These are phyloP conservation scores for Aegilops umbellulata DNA, from an alignment of 176 grass and related monocot species.

Conservation along the genomic window DNA sequence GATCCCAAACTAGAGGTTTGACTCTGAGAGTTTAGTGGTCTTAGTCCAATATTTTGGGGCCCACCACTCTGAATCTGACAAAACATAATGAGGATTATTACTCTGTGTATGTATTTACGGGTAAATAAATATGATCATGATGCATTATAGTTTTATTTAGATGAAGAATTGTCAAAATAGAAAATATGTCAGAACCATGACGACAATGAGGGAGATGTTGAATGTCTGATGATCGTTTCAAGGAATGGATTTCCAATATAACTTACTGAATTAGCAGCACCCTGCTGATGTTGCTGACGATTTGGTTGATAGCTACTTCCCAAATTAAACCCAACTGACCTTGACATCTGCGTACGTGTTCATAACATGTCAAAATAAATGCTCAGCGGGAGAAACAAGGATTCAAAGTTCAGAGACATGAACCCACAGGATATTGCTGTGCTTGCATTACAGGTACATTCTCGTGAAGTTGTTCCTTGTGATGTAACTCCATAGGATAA, in stretches of 20 bases:
- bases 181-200: conserved; percentile 53
- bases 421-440: conserved; percentile 77
- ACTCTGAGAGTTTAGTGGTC: conserved; percentile 55
- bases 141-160: conserved; percentile 36
- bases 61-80: conserved; percentile 63
- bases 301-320: conserved; percentile 67
- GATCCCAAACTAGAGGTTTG: conserved; percentile 61
- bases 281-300: conserved; percentile 86
- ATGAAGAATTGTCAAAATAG: conserved; percentile 33
- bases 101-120: not conserved
- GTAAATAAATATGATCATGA: conserved; percentile 10
- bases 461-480: conserved; percentile 95
- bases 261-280: conserved; percentile 69
- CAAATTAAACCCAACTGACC: conserved; percentile 87
- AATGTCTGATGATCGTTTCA: conserved; percentile 35
- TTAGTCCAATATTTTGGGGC: conserved; percentile 64
- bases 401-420: conserved; percentile 30
- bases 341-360: conserved; percentile 60
- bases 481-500: conserved; percentile 91
- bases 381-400: not conserved
- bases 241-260: conserved; percentile 31
- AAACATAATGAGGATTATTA: conserved; percentile 44
- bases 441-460: conserved; percentile 83
- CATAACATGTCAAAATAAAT: conserved; percentile 37
- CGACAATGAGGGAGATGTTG: conserved; percentile 39